A percentile compares a stretch with the other conserved stretches of the same genome.
Conservation (phyloP, 106 monocot genomes). For the Apostasia ramifera region DNA sequence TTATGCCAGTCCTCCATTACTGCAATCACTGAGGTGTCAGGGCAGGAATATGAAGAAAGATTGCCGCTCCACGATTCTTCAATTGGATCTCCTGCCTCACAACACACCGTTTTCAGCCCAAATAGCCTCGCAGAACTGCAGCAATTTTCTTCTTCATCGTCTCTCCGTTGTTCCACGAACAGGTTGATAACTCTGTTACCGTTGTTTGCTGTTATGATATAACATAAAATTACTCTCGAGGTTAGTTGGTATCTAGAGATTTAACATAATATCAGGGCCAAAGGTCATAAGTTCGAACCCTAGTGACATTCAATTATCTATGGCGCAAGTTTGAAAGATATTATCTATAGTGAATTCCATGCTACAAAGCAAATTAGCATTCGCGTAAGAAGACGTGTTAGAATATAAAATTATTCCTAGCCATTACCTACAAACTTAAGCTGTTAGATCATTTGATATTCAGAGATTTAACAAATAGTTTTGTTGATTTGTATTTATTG, state of each 20-base stretch:
- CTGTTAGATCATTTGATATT: no score
- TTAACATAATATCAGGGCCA: no score
- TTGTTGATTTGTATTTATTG: background rate
- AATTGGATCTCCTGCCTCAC: conserved; percentile 1
- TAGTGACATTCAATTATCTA: no score
- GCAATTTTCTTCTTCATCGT: conserved; percentile 15
- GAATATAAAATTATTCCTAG: no score
- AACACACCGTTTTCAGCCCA: conserved; percentile 7
- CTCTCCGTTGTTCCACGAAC: conserved; percentile 18
- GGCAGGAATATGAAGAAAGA: background rate
- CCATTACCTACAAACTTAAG: no score
- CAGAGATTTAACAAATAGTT: background rate
- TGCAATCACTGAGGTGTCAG: background rate
- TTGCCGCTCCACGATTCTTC: conserved; percentile 10
- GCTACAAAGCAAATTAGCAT: no score
- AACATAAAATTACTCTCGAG: no score
- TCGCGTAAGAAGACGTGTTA: no score
- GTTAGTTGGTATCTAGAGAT: no score
- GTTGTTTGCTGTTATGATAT: background rate
- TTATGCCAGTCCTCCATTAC: conserved; percentile 9
- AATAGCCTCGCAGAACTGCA: conserved; percentile 18
- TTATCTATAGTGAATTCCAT: no score
- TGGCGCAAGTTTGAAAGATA: no score
- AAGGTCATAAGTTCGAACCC: no score
- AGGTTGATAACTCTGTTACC: conserved; percentile 21